Evolutionary conservation across 139 green algal genomes (phyloP), one percentile per base, ranked within the genome.

Genomic region (Volvox africanus): DNA sequence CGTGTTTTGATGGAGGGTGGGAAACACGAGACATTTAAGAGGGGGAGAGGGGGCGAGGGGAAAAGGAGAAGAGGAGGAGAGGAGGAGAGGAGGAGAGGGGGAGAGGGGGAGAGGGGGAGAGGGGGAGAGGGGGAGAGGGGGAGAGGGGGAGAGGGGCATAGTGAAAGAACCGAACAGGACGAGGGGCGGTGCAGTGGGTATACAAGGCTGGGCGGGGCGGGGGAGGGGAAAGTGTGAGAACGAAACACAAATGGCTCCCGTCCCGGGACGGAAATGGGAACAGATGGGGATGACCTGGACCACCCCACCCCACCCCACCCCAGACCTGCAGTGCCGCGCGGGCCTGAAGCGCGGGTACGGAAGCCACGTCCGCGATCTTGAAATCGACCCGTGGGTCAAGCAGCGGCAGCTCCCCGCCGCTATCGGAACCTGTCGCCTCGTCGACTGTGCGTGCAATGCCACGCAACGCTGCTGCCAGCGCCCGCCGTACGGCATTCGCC

Each of bases 351-450:
- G 69, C 89, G 24, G 73, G 77, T 69, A 91, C 86, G n/a, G 89
- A 67, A 26, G 80, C 92, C 80, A 95, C 61, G 71, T 95, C 93
- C 18, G 82, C 67, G 0, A 93, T 61, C 73, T 93, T 93, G 36
- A 93, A 82, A 61, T 95, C 90, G 12, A 65, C 35, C 21, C 93
- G 93, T 18, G 88, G 88, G 80, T 93, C 89, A 62, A 93, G 90
- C 50, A 92, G 83, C 26, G 77, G 81, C 28, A 81, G 61, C 37
- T 93, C 92, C 0, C n/a, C 87, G 37, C 61, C 73, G 33, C 77
- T 26, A 35, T 36, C 77, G n/a, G 19, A 61, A 2, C 28, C 85
- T 0, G 30, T 67, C 71, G 61, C 87, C 87, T 91, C 69, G 44
- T 71, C 82, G 33, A 87, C 77, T 50, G 84, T 33, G 82, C 71